Conservation (phyloP, 805 yeast species). For the Nakazawaea siamensis region DNA sequence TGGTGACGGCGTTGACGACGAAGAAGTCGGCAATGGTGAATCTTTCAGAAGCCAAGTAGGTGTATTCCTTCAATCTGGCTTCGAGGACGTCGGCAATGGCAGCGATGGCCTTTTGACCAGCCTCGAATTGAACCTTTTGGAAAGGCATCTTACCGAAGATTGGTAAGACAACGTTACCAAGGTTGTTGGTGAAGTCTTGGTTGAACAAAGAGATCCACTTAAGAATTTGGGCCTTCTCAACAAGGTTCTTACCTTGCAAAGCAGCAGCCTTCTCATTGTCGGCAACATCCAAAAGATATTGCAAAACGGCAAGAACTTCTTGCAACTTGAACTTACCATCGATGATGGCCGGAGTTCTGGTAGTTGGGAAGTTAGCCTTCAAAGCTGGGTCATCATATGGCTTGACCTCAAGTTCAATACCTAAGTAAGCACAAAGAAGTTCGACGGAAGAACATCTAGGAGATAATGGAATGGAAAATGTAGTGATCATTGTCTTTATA, state of each 20-base stretch:
- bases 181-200: constrained; percentile 40
- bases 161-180: constrained; percentile 42
- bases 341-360: constrained; percentile 56
- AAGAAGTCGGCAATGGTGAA: constrained; percentile 59
- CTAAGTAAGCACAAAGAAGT: background rate
- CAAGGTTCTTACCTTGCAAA: constrained; percentile 51
- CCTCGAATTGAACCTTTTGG: constrained; percentile 43
- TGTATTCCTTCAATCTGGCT: constrained; percentile 30
- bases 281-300: constrained; percentile 27
- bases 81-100: constrained; percentile 31
- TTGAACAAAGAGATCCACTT: constrained; percentile 65
- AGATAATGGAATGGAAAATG: background rate
- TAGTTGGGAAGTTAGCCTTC: constrained; percentile 42
- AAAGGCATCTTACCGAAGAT: constrained; percentile 40
- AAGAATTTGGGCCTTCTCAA: constrained; percentile 48
- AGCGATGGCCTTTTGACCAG: constrained; percentile 21
- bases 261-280: constrained; percentile 12
- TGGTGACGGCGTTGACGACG: constrained; percentile 37
- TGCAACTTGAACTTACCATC: constrained; percentile 62
- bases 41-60: constrained; percentile 41
- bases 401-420: background rate
- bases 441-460: background rate
- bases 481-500: background rate
- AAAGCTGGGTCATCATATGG: background rate
- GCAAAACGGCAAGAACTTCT: constrained; percentile 57